Conservation (phyloP, 345 rosid genomes). For the Brassica nigra region DNA sequence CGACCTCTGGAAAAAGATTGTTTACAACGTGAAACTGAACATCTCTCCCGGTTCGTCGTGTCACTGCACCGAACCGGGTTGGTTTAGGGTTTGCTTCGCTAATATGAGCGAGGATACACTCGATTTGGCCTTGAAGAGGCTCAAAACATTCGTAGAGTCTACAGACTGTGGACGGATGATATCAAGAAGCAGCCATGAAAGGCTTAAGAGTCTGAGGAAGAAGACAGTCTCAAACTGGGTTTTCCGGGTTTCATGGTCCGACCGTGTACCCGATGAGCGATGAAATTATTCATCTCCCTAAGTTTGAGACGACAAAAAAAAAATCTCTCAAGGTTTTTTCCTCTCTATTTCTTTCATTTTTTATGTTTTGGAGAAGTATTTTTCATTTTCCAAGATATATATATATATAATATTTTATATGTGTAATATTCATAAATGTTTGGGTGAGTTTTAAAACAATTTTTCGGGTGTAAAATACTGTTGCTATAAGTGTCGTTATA, state of each 20-base stretch:
- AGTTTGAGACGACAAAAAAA: slow-evolving; percentile 26
- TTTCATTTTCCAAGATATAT: slow-evolving; percentile 43
- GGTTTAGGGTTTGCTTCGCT: slow-evolving; percentile 79
- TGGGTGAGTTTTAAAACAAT: slow-evolving; percentile 40
- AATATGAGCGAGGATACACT: slow-evolving; percentile 71
- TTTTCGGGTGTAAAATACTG: slow-evolving; percentile 36
- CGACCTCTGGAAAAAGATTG: slow-evolving; percentile 76
- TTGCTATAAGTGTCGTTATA: slow-evolving; percentile 18
- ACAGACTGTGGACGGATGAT: slow-evolving; percentile 29
- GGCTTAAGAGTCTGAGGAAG: slow-evolving; percentile 52
- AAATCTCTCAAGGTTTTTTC: slow-evolving; percentile 14
- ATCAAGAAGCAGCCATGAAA: slow-evolving; percentile 52
- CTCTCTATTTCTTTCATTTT: slow-evolving; percentile 31
- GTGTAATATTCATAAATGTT: slow-evolving; percentile 33
- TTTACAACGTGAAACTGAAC: slow-evolving; percentile 64
- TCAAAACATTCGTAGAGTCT: slow-evolving; percentile 59
- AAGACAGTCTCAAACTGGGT: slow-evolving; percentile 63
- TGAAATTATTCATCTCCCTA: slow-evolving; percentile 37
- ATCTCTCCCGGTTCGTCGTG: slow-evolving; percentile 77
- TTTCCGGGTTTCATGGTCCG: slow-evolving; percentile 75
- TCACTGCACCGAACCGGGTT: slow-evolving; percentile 81
- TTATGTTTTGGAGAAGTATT: slow-evolving; percentile 43
- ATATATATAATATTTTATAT: slow-evolving; percentile 20
- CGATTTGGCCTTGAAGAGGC: slow-evolving; percentile 57
- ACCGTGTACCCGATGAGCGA: slow-evolving; percentile 63